Evolutionary conservation across 2,329 filamentous ascomycete genomes (phyloP).

Genomic region (Nothophoma quercina): DNA sequence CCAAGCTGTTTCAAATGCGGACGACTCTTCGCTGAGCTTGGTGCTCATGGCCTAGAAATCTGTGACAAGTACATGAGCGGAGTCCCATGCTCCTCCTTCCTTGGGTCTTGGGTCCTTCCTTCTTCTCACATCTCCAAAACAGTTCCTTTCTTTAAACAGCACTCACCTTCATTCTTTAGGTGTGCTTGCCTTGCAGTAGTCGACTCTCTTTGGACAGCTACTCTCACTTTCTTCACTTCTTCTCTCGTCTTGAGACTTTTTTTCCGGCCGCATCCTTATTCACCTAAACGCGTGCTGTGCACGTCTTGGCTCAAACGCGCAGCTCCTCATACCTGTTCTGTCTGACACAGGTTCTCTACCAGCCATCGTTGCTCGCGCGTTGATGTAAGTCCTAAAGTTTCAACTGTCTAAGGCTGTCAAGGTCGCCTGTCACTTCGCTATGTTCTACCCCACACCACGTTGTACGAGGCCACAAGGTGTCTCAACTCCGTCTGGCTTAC

Average conservation of each 20-base stretch:
- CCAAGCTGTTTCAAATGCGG: constrained; percentile 50
- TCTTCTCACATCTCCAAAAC: constrained; percentile 23
- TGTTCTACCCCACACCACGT: constrained; percentile 24
- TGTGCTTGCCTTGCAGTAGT: constrained; percentile 29
- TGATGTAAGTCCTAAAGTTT: constrained; percentile 45
- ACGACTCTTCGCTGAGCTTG: constrained; percentile 44
- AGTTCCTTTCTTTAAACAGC: constrained; percentile 25
- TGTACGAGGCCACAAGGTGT: constrained; percentile 13
- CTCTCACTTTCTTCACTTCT: constrained; percentile 25
- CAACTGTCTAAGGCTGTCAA: constrained; percentile 23
- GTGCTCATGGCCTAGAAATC: constrained; percentile 32
- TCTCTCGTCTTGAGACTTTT: constrained; percentile 9
- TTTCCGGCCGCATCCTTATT: constrained; percentile 28
- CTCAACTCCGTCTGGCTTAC: constrained; percentile 21
- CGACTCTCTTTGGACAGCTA: constrained; percentile 23
- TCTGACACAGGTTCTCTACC: constrained; percentile 36
- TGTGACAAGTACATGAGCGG: constrained; percentile 42
- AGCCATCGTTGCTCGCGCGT: constrained; percentile 41
- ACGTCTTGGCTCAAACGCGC: constrained; percentile 48
- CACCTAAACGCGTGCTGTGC: constrained; percentile 44
- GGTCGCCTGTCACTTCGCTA: constrained; percentile 12
- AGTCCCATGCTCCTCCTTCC: constrained; percentile 23
- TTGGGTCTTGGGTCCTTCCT: constrained; percentile 30
- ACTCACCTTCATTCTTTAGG: constrained; percentile 42
- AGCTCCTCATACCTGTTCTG: constrained; percentile 31